Evolutionary conservation across 495 filamentous ascomycete species (phyloP), one percentile per base, ranked within the genome.

Genomic region (Talaromyces adpressus): DNA sequence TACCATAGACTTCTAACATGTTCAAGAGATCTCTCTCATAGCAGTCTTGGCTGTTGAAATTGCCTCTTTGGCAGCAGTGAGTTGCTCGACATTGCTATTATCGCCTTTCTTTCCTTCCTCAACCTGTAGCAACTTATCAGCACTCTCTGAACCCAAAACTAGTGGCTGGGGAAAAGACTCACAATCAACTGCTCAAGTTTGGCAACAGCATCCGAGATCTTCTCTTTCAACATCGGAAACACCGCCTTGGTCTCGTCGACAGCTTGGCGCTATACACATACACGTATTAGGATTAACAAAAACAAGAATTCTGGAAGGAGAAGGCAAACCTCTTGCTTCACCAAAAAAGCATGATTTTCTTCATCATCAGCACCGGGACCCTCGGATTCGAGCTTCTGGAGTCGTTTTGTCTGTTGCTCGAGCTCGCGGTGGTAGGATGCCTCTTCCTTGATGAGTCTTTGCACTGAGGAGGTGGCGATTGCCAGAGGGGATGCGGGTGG

Each of bases 391-490:
- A 92, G 78, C 75, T 89, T 87, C 77, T 84, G 74, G 45, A 97
- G 82, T 49, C 88, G 86, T 63, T 80, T 79, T 62, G 88, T 82
- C 68, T 97, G 91, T 62, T 85, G 75, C 63, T 81, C 76, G 22
- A 91, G 81, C 70, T 98, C 94, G 67, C 87, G 87, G 75, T 91
- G 89, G 78, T 98, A 97, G 72, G 86, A 92, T 36, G 81, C 79
- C 70, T 97, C 91, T 73, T 98, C 94, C 73, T 96, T 97, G 61
- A 97, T 84, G 57, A 97, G 82, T 60, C 93, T 91, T 67, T 84
- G 77, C 68, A 97, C 81, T 22, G 88, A 83, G 54, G 85, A 84
- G 18, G 89, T 92, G 57, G 84, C 81, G 66, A 94, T 91, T 54
- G 84, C 77, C 63, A 96, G 81, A 66, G 83, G 82, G 9, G 88